These are phyloP conservation scores for Didymella arachidicola DNA, from an alignment of 2,329 filamentous ascomycete species.

Conservation along the genomic window DNA sequence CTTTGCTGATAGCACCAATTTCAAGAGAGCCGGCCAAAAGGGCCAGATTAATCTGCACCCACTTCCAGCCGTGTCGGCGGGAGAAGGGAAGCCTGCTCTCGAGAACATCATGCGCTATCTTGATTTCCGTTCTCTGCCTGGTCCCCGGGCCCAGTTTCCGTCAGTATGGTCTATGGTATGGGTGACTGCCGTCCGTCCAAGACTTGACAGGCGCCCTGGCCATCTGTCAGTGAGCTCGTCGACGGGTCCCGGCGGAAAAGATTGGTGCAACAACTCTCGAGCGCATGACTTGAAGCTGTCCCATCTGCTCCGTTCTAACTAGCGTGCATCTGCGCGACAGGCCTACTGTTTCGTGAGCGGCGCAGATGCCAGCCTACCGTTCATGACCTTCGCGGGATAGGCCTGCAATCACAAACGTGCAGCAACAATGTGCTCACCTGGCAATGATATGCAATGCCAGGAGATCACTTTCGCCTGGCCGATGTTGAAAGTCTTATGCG, in stretches of 20 bases:
- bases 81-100: conserved; percentile 34
- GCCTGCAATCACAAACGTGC: conserved; percentile 19
- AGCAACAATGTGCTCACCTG: conserved; percentile 13
- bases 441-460: conserved; percentile 22
- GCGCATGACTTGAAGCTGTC: conserved; percentile 12
- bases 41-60: conserved; percentile 35
- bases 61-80: conserved; percentile 29
- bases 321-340: conserved; percentile 14
- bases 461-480: conserved; percentile 4
- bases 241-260: conserved; percentile 3
- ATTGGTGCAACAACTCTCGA: conserved; percentile 23
- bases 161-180: conserved; percentile 14
- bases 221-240: conserved; percentile 7
- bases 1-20: conserved; percentile 29
- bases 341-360: conserved; percentile 12
- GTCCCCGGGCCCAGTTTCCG: conserved; percentile 16
- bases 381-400: conserved; percentile 3
- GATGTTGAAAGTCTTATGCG: conserved; percentile 6
- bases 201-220: conserved; percentile 17
- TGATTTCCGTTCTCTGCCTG: conserved; percentile 16
- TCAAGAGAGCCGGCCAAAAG: conserved; percentile 34
- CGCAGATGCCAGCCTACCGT: conserved; percentile 13
- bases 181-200: conserved; percentile 15
- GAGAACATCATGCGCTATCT: conserved; percentile 35
- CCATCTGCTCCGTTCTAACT: conserved; percentile 8